Percentiles rank a stretch among this genome's conserved stretches.
Conservation (phyloP, 1,284 basidiomycete genomes). For the Leccinum fallax region DNA sequence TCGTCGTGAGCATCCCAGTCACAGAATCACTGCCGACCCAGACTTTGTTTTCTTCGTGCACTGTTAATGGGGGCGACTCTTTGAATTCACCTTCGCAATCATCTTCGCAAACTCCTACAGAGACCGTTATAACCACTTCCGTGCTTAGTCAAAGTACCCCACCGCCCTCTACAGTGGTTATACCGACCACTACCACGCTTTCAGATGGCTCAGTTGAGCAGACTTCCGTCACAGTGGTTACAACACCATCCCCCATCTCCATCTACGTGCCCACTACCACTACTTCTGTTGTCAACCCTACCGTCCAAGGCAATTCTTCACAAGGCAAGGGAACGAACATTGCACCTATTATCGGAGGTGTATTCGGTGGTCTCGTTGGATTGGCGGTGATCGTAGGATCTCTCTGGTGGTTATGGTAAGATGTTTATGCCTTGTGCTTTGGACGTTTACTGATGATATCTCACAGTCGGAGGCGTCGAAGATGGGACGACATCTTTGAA, state of each 20-base stretch:
- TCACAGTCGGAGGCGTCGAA: conserved; percentile 45
- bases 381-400: conserved; percentile 44
- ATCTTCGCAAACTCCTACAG: conserved; percentile 3
- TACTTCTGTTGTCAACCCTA: conserved; percentile 24
- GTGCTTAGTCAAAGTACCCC: conserved; percentile 30
- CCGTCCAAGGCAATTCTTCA: conserved; percentile 21
- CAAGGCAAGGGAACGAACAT: conserved; percentile 34
- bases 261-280: conserved; percentile 30
- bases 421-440: neutral
- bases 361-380: conserved; percentile 52
- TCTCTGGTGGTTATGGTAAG: conserved; percentile 54
- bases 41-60: conserved; percentile 42
- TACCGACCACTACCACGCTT: conserved; percentile 35
- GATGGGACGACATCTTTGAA: conserved; percentile 56
- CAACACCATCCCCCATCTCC: conserved; percentile 29
- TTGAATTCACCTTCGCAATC: conserved; percentile 8
- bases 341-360: conserved; percentile 55
- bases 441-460: conserved; percentile 14
- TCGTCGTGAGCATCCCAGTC: conserved; percentile 37
- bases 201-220: conserved; percentile 38
- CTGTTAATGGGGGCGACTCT: neutral
- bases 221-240: conserved; percentile 33
- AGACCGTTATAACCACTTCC: conserved; percentile 25
- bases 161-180: conserved; percentile 21
- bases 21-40: conserved; percentile 37